Base-by-base conservation (phyloP, 352 stramenopile genomes). In the Globisporangium takayamanum region DNA sequence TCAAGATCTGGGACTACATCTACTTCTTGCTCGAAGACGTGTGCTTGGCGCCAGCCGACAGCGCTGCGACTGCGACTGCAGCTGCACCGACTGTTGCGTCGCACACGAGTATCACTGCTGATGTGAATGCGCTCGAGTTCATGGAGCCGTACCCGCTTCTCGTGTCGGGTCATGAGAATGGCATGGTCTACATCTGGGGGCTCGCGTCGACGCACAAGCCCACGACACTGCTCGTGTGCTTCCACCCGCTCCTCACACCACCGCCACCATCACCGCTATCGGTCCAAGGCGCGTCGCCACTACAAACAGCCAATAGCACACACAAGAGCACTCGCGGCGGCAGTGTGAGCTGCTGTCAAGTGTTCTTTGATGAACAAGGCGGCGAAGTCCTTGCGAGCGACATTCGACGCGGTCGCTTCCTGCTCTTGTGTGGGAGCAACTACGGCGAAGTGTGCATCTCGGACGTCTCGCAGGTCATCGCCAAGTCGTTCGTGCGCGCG, bases 1-100 rank as follows among this genome's bases (percentile, higher is more conserved):
- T 93, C 54, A 89, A 93, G 57, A 78, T 93, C n/a, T 93, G 83
- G 83, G 83, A 93, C 65, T 91, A 91, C 50, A 76, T 92, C 51
- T 92, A 88, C 53, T 92, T 92, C 44, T 60, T 92, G 16, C 73
- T 91, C 0, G 83, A 92, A 49, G 78, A 91, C 33, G 73, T 63
- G 22, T 87, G 79, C 49, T 64, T 50, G 0, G 52, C 65, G 26
- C 57, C 59, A 16, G 20, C 16, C 22, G 30, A 64, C 28, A 59
- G 57, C 64, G 46, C 54, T 42, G n/a, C 36, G 36, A 41, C 11
- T 7, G 11, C 6, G 36, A 44, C 4, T 18, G 37, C 37, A 44
- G 10, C 37, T 5, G 37, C 4, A 16, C 2, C 33, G 55, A 20
- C 18, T 6, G 49, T 53, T 28, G 25, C 46, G 37, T 5, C 47